Evolutionary conservation across 805 yeast genomes (phyloP), one percentile per base, ranked within the genome.

Genomic region (Pichia scutulata): DNA sequence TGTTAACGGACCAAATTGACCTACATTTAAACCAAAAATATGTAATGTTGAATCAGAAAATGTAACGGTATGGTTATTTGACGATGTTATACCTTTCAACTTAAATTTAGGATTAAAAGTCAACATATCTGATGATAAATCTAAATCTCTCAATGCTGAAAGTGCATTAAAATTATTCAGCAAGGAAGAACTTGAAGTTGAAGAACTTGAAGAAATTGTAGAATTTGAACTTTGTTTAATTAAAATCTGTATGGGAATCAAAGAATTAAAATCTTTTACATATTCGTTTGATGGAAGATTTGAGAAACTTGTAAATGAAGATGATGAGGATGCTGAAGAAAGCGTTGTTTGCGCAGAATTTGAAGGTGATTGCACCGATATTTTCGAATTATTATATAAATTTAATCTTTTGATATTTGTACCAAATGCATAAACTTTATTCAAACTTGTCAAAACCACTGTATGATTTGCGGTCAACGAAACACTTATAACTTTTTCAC

Each of bases 381-480:
- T n/a, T 5, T 16, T 16, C 6, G 37, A 16, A 7, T 7, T n/a
- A 33, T 33, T 33, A 18, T 46, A 44, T 16, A 52, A 30, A 19
- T 47, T 26, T 2, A 41, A 14, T 3, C 56, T 51, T 47, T 24
- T 37, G 18, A 73, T 70, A 59, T 87, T 87, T 53, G 80, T 72
- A 0, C 97, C 97, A 95, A 96, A 90, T 0, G 89, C 66, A 54
- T 72, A 84, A 1, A 88, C 69, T n/a, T 74, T 74, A 39, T 81
- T 80, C 16, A 65, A 56, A 0, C 67, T 59, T 0, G 84, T 76
- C 21, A 86, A 57, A 0, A 77, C 84, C 10, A 89, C 58, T 0
- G 87, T 70, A 60, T 87, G 96, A 58, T 85, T 84, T 57, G 80
- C 78, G 47, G 89, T 81, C 0, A 81, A 62, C 1, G 76, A 78